Percentiles rank a stretch among this genome's conserved stretches.
Conservation (phyloP, 345 rosid genomes). For the Populus nigra region DNA sequence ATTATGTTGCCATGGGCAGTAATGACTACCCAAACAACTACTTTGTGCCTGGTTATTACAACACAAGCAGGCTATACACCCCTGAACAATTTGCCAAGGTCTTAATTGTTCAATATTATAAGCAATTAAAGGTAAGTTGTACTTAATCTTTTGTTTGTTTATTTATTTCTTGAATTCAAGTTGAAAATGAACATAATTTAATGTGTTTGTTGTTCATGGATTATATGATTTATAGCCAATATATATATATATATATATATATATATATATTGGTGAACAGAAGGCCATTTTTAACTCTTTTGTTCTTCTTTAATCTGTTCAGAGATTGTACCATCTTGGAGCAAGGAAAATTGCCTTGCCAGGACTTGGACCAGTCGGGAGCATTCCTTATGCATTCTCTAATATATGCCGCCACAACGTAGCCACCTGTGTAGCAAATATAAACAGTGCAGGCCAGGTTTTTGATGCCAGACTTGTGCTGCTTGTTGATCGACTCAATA, state of each 20-base stretch:
- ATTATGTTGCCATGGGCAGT: slow-evolving; percentile 12
- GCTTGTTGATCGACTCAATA: neutral
- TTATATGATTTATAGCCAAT: no score
- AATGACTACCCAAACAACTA: slow-evolving; percentile 24
- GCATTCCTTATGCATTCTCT: neutral
- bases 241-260: no score
- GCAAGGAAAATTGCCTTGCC: neutral
- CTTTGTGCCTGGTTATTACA: slow-evolving; percentile 4
- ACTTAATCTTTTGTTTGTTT: no score
- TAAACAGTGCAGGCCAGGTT: neutral
- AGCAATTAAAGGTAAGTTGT: slow-evolving; percentile 5
- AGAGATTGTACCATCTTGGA: neutral
- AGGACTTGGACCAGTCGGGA: neutral
- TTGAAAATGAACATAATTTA: no score
- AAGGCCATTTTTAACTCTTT: no score
- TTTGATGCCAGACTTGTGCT: neutral
- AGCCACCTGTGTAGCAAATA: neutral
- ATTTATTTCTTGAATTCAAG: no score
- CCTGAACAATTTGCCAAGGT: slow-evolving; percentile 10
- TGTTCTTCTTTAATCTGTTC: neutral
- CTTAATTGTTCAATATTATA: slow-evolving; percentile 10
- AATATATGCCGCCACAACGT: neutral
- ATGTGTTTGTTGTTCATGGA: no score
- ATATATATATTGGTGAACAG: no score
- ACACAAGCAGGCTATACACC: slow-evolving; percentile 1